Conservation (phyloP, 768 basidiomycete genomes). For the Boletus reticulatus region DNA sequence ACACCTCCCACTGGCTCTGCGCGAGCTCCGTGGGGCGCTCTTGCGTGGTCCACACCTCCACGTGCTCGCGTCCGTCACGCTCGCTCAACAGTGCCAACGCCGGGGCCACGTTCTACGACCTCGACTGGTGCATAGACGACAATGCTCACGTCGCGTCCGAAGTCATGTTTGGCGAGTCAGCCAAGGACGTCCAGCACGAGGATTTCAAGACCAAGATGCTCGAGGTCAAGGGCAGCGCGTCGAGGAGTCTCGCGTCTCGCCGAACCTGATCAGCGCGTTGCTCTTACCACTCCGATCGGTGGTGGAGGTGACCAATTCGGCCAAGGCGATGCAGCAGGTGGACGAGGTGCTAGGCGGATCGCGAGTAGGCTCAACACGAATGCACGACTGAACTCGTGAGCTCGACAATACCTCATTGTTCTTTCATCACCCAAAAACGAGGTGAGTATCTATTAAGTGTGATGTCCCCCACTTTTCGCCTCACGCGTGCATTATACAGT, state of each 20-base stretch:
- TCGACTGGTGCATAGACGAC: conserved; percentile 79
- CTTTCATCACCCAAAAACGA: background rate
- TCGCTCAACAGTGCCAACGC: conserved; percentile 34
- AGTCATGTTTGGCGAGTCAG: conserved; percentile 93
- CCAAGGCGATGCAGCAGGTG: conserved; percentile 76
- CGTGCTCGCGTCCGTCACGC: conserved; percentile 80
- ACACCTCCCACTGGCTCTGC: conserved; percentile 70
- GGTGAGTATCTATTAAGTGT: background rate
- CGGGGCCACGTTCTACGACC: conserved; percentile 49
- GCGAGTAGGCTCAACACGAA: conserved; percentile 86
- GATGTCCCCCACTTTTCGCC: background rate
- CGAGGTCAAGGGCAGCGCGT: conserved; percentile 80
- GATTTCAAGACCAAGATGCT: conserved; percentile 95
- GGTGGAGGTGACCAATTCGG: conserved; percentile 80
- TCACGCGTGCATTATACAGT: background rate
- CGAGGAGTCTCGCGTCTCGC: conserved; percentile 82
- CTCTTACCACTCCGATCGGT: conserved; percentile 78
- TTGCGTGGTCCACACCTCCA: conserved; percentile 92
- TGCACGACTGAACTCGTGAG: conserved; percentile 59
- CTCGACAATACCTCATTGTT: no score
- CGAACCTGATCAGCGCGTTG: conserved; percentile 69
- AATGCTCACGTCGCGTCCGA: conserved; percentile 80
- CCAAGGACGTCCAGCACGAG: conserved; percentile 81
- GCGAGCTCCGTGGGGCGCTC: conserved; percentile 82
- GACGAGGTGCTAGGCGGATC: conserved; percentile 88